Evolutionary conservation across 148 eudicot species (phyloP).

Genomic region (Silene conica): DNA sequence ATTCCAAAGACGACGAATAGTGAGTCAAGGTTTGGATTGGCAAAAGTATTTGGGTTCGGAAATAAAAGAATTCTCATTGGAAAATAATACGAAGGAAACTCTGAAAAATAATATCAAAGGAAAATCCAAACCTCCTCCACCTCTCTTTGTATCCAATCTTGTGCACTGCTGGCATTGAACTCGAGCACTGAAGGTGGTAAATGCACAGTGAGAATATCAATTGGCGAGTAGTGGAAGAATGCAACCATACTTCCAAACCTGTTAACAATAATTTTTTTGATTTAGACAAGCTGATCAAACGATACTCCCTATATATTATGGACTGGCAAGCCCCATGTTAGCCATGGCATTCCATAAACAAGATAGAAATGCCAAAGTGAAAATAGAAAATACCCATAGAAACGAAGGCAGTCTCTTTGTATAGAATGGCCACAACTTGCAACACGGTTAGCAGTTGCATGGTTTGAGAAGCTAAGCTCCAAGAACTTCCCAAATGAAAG

Average conservation of each 20-base stretch:
- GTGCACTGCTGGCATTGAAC: conserved; percentile 48
- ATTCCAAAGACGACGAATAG: neutral
- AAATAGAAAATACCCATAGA: conserved; percentile 57
- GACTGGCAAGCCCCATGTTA: neutral
- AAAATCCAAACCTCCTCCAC: conserved; percentile 46
- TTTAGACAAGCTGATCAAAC: neutral
- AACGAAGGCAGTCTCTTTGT: conserved; percentile 96
- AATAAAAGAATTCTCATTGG: neutral
- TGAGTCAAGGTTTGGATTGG: too few relatives aligned
- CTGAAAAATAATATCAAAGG: neutral
- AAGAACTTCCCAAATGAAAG: conserved; percentile 97
- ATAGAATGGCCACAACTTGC: conserved; percentile 97
- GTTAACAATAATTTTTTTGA: conserved; percentile 21
- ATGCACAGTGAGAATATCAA: conserved; percentile 77
- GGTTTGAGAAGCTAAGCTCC: conserved; percentile 95
- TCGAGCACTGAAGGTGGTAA: conserved; percentile 77
- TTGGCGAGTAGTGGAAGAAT: conserved; percentile 86
- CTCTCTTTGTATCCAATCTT: conserved; percentile 74
- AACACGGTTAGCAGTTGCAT: conserved; percentile 93
- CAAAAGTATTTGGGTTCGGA: too few relatives aligned
- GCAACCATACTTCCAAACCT: conserved; percentile 91
- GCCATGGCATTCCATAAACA: neutral
- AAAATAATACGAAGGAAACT: neutral
- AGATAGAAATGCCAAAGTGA: neutral
- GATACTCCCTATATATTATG: neutral